Conservation (phyloP, 768 basidiomycete genomes). For the Paxillus involutus region DNA sequence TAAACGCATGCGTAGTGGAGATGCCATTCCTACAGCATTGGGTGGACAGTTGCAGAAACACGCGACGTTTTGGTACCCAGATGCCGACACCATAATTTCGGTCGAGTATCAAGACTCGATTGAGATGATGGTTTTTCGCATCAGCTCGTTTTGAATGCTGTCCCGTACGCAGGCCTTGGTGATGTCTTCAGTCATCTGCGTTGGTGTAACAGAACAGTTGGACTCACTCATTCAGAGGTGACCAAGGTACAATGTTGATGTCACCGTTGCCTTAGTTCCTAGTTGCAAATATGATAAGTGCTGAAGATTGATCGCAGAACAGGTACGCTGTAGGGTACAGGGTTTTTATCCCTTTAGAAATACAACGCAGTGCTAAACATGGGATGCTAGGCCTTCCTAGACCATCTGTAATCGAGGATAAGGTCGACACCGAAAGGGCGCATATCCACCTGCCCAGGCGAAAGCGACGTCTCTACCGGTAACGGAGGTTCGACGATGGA, state of each 20-base stretch:
- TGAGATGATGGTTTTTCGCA: too few relatives aligned
- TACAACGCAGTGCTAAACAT: slow-evolving; percentile 19
- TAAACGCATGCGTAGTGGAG: neutral
- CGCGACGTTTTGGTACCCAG: slow-evolving; percentile 32
- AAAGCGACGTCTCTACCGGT: slow-evolving; percentile 18
- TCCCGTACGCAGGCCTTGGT: too few relatives aligned
- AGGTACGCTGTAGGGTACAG: slow-evolving; percentile 9
- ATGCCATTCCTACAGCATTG: neutral
- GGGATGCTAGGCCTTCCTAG: slow-evolving; percentile 19
- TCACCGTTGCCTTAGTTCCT: neutral
- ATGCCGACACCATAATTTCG: slow-evolving; percentile 36
- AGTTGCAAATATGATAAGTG: neutral
- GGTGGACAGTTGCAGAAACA: neutral
- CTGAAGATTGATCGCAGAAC: neutral
- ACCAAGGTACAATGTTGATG: neutral
- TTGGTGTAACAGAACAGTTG: too few relatives aligned
- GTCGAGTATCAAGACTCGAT: slow-evolving; percentile 10
- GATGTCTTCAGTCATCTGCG: too few relatives aligned
- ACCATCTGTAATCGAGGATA: slow-evolving; percentile 76
- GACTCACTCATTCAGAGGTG: neutral
- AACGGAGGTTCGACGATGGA: slow-evolving; percentile 8
- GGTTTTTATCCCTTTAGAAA: slow-evolving; percentile 9
- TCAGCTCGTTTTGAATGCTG: too few relatives aligned
- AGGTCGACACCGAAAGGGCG: slow-evolving; percentile 70
- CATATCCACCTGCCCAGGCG: slow-evolving; percentile 65